Evolutionary conservation across 352 stramenopile species (phyloP), one percentile per base, ranked within the genome.

Genomic region (Blastocystis sp.): DNA sequence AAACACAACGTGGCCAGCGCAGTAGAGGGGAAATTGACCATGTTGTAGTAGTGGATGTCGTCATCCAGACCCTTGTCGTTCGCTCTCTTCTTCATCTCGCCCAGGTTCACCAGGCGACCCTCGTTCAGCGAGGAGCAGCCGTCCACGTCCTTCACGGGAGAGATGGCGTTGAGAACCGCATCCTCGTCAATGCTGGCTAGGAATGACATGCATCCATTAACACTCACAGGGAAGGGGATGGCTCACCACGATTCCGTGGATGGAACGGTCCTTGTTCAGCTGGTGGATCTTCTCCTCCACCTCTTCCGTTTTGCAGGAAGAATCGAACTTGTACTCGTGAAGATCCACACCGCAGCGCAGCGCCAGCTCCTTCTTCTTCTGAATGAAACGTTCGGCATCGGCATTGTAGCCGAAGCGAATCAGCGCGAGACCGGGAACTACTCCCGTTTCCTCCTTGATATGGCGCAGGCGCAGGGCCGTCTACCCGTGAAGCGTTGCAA

Each of bases 31-130:
- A 84, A 45, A 84, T 84, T 84, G 45, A 84, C 74, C 74, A 84
- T 84, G 56, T 84, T 84, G 61, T 67, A 84, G 74, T 84, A 84
- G 56, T 84, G 74, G 56, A 84, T 84, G 34, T 84, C 74, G 21
- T 69, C 56, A 1, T 61, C 74, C 21, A 67, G 56, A 19, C 74
- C 74, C 9, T 38, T 66, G 14, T 84, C 52, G 11, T 38, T 41
- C 10, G 74, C 74, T 38, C 74, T 53, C 19, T 53, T 53, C 48
- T 69, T 84, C 52, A 45, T 67, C 28, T 77, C 78, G 34, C 78
- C 78, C 62, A 88, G 45, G 21, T 64, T 78, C 48, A 79, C n/a
- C 14, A 88, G 61, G 52, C 78, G 78, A 62, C 78, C 78, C 23
- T 79, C 34, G 48, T 88, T 88, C n/a, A 65, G 65, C 43, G 70